Evolutionary conservation across 2,329 filamentous ascomycete species (phyloP), one percentile per base, ranked within the genome.

Genomic region (Taxawa tesnikishii): DNA sequence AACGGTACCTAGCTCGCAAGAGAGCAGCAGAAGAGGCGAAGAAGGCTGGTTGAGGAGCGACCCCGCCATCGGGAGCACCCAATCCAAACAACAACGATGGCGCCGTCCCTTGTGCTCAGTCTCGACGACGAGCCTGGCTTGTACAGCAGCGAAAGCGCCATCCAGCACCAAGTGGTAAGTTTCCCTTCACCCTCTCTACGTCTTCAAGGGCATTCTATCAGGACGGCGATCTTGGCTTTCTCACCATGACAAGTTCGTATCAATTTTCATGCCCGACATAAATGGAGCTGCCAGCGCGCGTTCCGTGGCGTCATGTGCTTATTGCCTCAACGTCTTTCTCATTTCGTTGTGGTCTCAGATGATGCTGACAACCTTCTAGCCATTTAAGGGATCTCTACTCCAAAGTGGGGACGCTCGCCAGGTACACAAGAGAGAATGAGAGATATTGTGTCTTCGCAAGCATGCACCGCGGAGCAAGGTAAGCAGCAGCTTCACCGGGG

Each of bases 1-100:
- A 87, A 57, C 66, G 83, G 43, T 90, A 87, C 54, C 62, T 90
- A 33, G 79, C 80, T 34, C 67, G 40, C 25, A 39, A 42, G 36
- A 29, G 29, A 18, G 42, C 34, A 23, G 34, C 24, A 15, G 34
- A 38, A 17, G 26, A 32, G 26, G 27, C 33, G 12, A 29, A 27
- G 11, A 38, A 28, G 32, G 32, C 29, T 13, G 33, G 16, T 4
- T 13, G 10, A n/a, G n/a, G n/a, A n/a, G n/a, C n/a, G n/a, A n/a
- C n/a, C n/a, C n/a, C n/a, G n/a, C n/a, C n/a, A n/a, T n/a, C n/a
- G n/a, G n/a, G n/a, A n/a, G n/a, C n/a, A n/a, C n/a, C n/a, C n/a
- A n/a, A n/a, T n/a, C n/a, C n/a, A n/a, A n/a, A n/a, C n/a, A n/a
- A n/a, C n/a, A n/a, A n/a, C n/a, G n/a, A n/a, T n/a, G n/a, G n/a